A percentile compares a stretch with the other conserved stretches of the same genome.
These are phyloP conservation scores for Spatholobus suberectus DNA, from an alignment of 306 rosid species.

Conservation along the genomic window DNA sequence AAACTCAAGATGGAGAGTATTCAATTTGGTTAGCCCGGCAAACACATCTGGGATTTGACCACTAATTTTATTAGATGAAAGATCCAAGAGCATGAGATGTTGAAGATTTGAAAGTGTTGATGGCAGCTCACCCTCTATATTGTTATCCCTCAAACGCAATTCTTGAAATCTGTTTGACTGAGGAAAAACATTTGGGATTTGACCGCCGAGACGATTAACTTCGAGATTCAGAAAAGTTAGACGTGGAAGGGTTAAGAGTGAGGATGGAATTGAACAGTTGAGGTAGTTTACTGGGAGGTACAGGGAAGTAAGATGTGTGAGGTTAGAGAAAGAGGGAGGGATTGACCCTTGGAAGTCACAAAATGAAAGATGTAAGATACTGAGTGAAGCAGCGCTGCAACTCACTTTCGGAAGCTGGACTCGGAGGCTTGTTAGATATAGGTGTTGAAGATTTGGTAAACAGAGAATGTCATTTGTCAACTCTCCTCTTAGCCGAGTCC, in stretches of 20 bases:
- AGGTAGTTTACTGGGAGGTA: neutral
- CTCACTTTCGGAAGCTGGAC: neutral
- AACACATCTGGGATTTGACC: neutral
- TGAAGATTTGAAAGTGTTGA: conserved; percentile 18
- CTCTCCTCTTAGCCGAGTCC: neutral
- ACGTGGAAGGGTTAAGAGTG: neutral
- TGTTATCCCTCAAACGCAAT: neutral
- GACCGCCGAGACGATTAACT: neutral
- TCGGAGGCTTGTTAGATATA: neutral
- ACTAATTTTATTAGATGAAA: neutral
- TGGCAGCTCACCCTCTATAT: neutral
- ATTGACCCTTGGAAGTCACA: neutral
- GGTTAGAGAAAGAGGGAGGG: neutral
- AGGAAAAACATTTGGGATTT: neutral
- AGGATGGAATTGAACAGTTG: neutral
- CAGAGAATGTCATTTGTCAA: neutral
- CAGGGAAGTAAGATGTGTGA: neutral
- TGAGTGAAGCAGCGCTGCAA: neutral
- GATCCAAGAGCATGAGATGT: neutral
- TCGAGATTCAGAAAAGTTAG: neutral
- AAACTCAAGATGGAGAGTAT: no score
- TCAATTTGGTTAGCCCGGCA: no score
- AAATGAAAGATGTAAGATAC: neutral
- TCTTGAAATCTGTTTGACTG: neutral
- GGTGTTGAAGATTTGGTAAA: neutral